Percentiles rank a stretch among this genome's conserved stretches.
phyloP scores from a whole-genome alignment of 495 filamentous ascomycete genomes.

The Aspergillus haitiensis region DNA sequence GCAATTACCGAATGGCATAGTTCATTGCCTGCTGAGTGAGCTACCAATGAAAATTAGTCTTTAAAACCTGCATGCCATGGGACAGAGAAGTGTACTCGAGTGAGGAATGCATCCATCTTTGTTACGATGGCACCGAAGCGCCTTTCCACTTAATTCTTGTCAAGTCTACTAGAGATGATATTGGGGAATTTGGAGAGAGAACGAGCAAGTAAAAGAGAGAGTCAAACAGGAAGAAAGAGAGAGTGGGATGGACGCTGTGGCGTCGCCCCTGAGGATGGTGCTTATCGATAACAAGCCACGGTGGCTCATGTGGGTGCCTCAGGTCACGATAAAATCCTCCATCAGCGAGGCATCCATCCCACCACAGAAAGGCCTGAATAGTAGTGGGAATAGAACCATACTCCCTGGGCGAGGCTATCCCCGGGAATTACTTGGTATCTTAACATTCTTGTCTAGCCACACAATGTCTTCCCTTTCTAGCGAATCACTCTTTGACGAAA shows the following conservation, averaged over 20 bases:
- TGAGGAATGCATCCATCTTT: slow-evolving; percentile 77
- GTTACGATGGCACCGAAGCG: not conserved
- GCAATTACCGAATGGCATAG: slow-evolving; percentile 70
- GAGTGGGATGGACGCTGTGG: slow-evolving; percentile 12
- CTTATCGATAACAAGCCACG: slow-evolving; percentile 44
- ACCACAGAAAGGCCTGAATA: not conserved
- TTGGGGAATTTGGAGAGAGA: not conserved
- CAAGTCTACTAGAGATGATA: not conserved
- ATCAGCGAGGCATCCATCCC: too few species aligned
- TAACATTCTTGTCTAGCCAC: not conserved
- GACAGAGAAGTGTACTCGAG: slow-evolving; percentile 50
- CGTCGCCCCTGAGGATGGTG: slow-evolving; percentile 21
- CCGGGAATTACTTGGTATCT: not conserved
- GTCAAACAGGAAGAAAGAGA: not conserved
- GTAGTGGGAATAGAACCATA: too few species aligned
- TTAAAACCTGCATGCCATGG: slow-evolving; percentile 5
- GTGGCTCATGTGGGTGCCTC: slow-evolving; percentile 11
- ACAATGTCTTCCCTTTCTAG: not conserved
- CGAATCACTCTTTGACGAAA: slow-evolving; percentile 7
- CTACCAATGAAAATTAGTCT: slow-evolving; percentile 38
- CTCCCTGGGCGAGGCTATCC: too few species aligned
- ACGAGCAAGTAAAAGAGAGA: slow-evolving; percentile 1
- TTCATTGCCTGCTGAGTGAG: slow-evolving; percentile 84
- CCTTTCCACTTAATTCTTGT: not conserved
- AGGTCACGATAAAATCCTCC: not conserved